Evolutionary conservation across 129 eudicot genomes (phyloP).

Genomic region (Rutidosis leptorrhynchoides): DNA sequence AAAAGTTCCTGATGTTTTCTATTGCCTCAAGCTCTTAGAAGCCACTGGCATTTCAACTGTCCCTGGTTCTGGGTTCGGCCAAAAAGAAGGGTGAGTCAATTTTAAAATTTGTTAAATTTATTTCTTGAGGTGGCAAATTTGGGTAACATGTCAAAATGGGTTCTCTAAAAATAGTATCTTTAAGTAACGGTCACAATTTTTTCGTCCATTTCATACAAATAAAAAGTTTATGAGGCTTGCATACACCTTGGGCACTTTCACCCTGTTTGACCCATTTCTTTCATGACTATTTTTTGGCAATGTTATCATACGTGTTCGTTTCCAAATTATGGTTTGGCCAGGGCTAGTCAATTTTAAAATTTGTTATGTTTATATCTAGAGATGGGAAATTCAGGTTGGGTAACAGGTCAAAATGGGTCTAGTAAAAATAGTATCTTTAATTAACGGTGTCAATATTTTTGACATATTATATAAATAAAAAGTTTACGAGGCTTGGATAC

Average conservation of each 20-base stretch:
- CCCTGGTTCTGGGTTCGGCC: constrained; percentile 99
- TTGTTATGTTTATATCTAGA: neutral
- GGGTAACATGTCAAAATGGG: neutral
- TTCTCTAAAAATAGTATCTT: neutral
- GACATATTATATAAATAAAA: too few relatives aligned
- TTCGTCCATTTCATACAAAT: too few relatives aligned
- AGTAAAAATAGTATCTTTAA: neutral
- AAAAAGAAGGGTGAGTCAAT: constrained; percentile 76
- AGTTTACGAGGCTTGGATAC: neutral
- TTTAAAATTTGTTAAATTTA: neutral
- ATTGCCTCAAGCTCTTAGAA: constrained; percentile 90
- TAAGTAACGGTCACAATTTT: neutral
- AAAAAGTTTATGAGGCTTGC: neutral
- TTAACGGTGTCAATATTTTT: neutral
- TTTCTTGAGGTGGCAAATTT: neutral
- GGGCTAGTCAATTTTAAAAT: constrained; percentile 48
- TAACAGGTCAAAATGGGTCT: neutral
- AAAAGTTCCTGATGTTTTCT: constrained; percentile 92
- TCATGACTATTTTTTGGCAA: neutral
- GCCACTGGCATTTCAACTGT: constrained; percentile 99
- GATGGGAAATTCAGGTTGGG: neutral
- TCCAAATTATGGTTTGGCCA: constrained; percentile 61
- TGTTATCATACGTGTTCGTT: neutral
- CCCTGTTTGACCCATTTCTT: neutral
- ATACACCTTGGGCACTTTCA: neutral